Conservation (phyloP, 305 asterid genomes). For the Plantago lanceolata region DNA sequence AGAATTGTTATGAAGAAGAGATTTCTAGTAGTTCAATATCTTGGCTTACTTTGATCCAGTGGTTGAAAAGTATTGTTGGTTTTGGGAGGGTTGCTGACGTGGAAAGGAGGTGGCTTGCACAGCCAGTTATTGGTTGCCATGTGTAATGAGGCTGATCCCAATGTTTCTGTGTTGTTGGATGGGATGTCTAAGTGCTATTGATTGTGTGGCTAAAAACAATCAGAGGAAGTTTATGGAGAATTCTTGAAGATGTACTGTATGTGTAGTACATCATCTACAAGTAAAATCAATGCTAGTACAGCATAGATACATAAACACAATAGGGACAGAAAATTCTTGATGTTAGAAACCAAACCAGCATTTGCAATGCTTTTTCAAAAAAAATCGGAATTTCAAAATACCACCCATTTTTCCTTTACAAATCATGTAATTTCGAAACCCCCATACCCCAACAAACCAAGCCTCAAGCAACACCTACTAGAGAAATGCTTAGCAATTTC, state of each 20-base stretch:
- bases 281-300: conserved; percentile 5
- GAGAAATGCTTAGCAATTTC: background rate
- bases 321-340: background rate
- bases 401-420: no score
- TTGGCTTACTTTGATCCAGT: conserved; percentile 19
- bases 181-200: conserved; percentile 17
- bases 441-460: no score
- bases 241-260: conserved; percentile 4
- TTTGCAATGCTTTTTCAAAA: no score
- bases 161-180: conserved; percentile 12
- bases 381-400: no score
- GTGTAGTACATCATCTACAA: background rate
- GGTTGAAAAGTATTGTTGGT: conserved; percentile 17
- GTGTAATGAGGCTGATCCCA: conserved; percentile 38
- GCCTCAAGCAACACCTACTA: background rate
- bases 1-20: conserved; percentile 25
- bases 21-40: conserved; percentile 18
- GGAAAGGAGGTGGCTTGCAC: conserved; percentile 29
- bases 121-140: conserved; percentile 44
- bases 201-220: conserved; percentile 47
- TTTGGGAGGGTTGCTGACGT: conserved; percentile 29
- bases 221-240: conserved; percentile 20
- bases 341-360: no score
- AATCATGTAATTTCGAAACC: no score
- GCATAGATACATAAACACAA: conserved; percentile 1